phyloP scores from a whole-genome alignment of 169 alveolate species.

The Plasmodium inui region DNA sequence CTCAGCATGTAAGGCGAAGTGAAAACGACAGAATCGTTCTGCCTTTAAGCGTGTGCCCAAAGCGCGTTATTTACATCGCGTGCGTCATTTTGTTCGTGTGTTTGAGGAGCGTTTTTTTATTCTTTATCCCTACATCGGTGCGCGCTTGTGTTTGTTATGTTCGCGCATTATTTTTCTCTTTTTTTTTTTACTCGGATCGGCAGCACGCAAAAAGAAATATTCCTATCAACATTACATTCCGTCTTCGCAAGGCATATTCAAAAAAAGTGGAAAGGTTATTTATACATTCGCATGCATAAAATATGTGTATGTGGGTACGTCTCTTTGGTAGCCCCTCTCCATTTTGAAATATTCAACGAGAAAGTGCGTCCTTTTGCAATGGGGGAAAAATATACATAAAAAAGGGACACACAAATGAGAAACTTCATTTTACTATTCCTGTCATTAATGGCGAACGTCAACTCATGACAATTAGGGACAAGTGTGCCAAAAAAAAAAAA shows the following conservation, averaged over 20 bases:
- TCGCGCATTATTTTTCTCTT: neutral
- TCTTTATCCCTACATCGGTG: neutral
- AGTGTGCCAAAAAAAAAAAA: neutral
- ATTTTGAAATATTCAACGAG: neutral
- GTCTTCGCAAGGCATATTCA: neutral
- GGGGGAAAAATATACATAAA: neutral
- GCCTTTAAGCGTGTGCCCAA: neutral
- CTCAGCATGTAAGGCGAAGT: neutral
- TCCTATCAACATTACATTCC: neutral
- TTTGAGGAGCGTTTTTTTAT: neutral
- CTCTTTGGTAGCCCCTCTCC: neutral
- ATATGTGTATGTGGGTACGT: neutral
- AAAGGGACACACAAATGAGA: neutral
- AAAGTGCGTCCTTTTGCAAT: neutral
- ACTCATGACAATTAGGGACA: neutral
- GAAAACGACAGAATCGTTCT: conserved; percentile 16
- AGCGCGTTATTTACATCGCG: neutral
- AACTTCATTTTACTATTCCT: neutral
- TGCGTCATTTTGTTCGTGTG: neutral
- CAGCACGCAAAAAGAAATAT: neutral
- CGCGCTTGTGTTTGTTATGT: neutral
- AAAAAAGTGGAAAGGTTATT: neutral
- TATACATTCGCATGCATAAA: neutral
- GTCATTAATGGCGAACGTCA: neutral
- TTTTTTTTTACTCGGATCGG: neutral